Conservation (phyloP, 345 rosid genomes). For the Durio zibethinus region DNA sequence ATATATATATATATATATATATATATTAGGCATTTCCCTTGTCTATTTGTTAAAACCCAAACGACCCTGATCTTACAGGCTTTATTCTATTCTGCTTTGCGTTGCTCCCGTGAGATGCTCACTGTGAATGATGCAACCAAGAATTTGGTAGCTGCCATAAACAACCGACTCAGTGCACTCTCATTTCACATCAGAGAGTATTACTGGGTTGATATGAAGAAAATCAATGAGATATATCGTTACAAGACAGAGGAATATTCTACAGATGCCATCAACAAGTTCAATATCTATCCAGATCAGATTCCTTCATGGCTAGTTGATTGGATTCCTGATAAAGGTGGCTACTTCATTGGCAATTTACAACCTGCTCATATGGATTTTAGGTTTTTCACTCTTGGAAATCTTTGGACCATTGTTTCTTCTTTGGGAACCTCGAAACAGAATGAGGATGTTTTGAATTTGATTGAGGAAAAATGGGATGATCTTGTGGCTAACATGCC, state of each 20-base stretch:
- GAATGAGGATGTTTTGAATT: conserved; percentile 69
- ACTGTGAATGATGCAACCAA: conserved; percentile 73
- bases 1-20: too few relatives aligned
- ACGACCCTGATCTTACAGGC: conserved; percentile 45
- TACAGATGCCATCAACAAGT: conserved; percentile 79
- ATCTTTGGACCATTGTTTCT: conserved; percentile 77
- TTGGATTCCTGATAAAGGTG: conserved; percentile 88
- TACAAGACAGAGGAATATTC: conserved; percentile 96
- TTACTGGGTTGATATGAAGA: conserved; percentile 82
- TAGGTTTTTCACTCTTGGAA: conserved; percentile 94
- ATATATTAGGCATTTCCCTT: neutral
- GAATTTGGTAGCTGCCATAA: conserved; percentile 77
- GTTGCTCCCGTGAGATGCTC: conserved; percentile 89
- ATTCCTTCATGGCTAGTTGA: conserved; percentile 94
- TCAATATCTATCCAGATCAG: conserved; percentile 95
- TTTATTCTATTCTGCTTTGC: conserved; percentile 81
- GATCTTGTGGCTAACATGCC: conserved; percentile 96
- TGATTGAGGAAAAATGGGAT: conserved; percentile 85
- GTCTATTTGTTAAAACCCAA: neutral
- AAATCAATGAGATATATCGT: conserved; percentile 89
- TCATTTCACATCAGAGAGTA: conserved; percentile 90
- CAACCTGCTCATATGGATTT: conserved; percentile 99
- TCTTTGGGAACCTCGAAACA: conserved; percentile 70
- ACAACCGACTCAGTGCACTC: conserved; percentile 80
- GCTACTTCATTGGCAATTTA: conserved; percentile 85